Evolutionary conservation across 2,329 filamentous ascomycete species (phyloP), one percentile per base, ranked within the genome.

Genomic region (Raffaelea albimanens): DNA sequence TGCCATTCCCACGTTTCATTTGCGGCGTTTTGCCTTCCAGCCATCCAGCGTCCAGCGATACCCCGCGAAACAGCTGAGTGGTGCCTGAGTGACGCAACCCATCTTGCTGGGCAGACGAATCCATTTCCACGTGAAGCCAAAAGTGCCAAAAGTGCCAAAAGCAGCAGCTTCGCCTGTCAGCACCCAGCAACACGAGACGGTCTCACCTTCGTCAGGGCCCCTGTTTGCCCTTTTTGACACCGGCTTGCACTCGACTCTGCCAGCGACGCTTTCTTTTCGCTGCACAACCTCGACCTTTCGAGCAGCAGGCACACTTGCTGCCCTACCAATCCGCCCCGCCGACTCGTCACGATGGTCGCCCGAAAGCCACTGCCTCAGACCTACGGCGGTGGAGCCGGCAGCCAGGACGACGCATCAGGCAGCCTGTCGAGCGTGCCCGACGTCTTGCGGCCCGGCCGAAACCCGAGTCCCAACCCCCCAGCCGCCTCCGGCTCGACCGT

Each of bases 261-360:
- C 10, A 34, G 16, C 31, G 31, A 34, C 9, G 10, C 9, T 16
- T 34, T 10, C 31, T 34, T 34, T 34, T 10, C 31, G 31, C 31
- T 34, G 31, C 9, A 16, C 31, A 10, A 16, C 16, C 16, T 34
- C 31, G 31, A 34, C 16, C 16, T 34, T 34, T 9, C 31, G 16
- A 34, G 31, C 10, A 34, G 10, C 31, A 10, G 16, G 31, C 31
- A 34, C 9, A 16, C 10, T 10, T 16, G 18, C 20, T 9, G n/a
- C 22, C 16, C 25, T 18, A 19, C 39, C 31, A 29, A 20, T 45
- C 38, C n/a, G 29, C 4, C 29, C 20, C 14, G 2, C 13, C 33
- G 34, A 16, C 21, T 11, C 34, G 5, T 31, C 56, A 59, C 54
- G 43, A 72, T 71, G 68, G 68, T 71, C 40, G 58, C 63, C 50